These are phyloP conservation scores for Delphinella strobiligena DNA, from an alignment of 2,329 filamentous ascomycete species.

Conservation along the genomic window DNA sequence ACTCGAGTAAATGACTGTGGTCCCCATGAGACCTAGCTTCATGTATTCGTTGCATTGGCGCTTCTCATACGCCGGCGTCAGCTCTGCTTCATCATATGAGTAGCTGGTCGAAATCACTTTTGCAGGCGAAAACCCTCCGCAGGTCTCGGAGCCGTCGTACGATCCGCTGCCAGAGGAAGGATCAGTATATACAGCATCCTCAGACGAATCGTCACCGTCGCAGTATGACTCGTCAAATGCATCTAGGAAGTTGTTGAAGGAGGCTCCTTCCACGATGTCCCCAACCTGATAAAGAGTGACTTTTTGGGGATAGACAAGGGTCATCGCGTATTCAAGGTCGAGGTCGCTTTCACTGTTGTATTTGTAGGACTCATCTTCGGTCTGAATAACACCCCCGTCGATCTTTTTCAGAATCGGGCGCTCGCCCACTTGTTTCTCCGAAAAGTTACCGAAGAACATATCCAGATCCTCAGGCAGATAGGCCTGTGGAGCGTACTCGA, in stretches of 20 bases:
- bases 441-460: slow-evolving; percentile 25
- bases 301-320: slow-evolving; percentile 41
- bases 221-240: slow-evolving; percentile 36
- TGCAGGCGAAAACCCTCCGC: slow-evolving; percentile 33
- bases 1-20: slow-evolving; percentile 39
- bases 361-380: slow-evolving; percentile 22
- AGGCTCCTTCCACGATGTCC: slow-evolving; percentile 25
- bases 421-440: slow-evolving; percentile 17
- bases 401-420: slow-evolving; percentile 21
- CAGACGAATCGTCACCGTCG: slow-evolving; percentile 26
- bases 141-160: slow-evolving; percentile 32
- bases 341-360: slow-evolving; percentile 37
- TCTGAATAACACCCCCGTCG: slow-evolving; percentile 28
- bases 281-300: slow-evolving; percentile 37
- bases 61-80: slow-evolving; percentile 35
- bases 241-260: slow-evolving; percentile 29
- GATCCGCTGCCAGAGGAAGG: slow-evolving; percentile 12
- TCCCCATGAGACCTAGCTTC: slow-evolving; percentile 43
- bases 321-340: slow-evolving; percentile 44
- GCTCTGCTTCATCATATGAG: slow-evolving; percentile 39
- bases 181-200: slow-evolving; percentile 28
- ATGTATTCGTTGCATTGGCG: slow-evolving; percentile 46
- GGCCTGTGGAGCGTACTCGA: slow-evolving; percentile 40
- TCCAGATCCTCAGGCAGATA: slow-evolving; percentile 30
- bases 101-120: slow-evolving; percentile 47